Evolutionary conservation across 306 rosid genomes (phyloP).

Genomic region (Sindora glabra): DNA sequence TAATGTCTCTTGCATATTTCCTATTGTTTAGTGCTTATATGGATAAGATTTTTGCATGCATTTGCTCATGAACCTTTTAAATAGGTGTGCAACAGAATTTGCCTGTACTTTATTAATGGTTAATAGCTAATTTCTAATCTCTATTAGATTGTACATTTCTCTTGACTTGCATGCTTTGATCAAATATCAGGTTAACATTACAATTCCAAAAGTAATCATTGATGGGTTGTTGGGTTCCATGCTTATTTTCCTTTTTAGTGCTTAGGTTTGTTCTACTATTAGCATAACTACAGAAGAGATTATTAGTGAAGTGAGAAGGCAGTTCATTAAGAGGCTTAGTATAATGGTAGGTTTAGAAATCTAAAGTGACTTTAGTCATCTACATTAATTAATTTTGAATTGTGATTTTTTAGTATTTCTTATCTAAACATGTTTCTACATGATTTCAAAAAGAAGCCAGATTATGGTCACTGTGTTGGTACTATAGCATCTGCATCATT

Average conservation of each 20-base stretch:
- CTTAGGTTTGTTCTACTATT: constrained; percentile 96
- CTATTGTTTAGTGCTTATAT: constrained; percentile 98
- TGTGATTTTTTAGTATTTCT: not conserved
- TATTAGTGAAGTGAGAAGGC: constrained; percentile 95
- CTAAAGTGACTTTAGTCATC: constrained; percentile 4
- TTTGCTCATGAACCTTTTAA: constrained; percentile 75
- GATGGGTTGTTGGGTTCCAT: constrained; percentile 97
- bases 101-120: not conserved
- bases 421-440: constrained; percentile 29
- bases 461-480: constrained; percentile 95
- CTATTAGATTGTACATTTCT: constrained; percentile 1
- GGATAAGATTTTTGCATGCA: constrained; percentile 79
- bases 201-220: constrained; percentile 89
- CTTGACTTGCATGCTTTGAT: constrained; percentile 8
- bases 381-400: constrained; percentile 1
- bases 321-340: constrained; percentile 98
- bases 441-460: constrained; percentile 96
- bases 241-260: constrained; percentile 94
- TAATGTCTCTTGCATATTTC: constrained; percentile 98
- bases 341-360: constrained; percentile 74
- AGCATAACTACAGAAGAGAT: constrained; percentile 99
- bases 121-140: not conserved
- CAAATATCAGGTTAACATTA: constrained; percentile 85
- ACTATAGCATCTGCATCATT: constrained; percentile 94
- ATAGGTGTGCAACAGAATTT: constrained; percentile 46